phyloP scores from a whole-genome alignment of 2,329 filamentous ascomycete species.

The Monilinia laxa region DNA sequence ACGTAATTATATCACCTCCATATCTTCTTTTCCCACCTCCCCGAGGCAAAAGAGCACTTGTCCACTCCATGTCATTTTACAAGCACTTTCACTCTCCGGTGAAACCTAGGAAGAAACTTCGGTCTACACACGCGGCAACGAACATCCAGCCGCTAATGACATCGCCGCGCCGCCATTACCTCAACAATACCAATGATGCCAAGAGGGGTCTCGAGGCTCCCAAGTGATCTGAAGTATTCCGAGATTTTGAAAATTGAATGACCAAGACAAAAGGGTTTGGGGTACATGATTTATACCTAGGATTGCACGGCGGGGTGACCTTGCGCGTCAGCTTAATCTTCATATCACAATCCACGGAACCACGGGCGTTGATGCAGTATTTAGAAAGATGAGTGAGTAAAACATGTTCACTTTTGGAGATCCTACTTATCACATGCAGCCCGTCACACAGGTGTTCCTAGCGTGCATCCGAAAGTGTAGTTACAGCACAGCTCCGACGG shows the following conservation, averaged over 20 bases:
- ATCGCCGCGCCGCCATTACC: background rate
- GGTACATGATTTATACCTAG: background rate
- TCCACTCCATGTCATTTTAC: background rate
- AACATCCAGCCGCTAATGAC: background rate
- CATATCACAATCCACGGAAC: background rate
- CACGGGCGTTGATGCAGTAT: background rate
- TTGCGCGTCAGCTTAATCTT: background rate
- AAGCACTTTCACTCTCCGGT: background rate
- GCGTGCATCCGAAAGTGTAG: background rate
- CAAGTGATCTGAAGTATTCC: background rate
- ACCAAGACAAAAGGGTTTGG: background rate
- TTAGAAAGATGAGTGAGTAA: background rate
- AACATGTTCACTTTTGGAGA: background rate
- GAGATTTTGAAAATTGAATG: background rate
- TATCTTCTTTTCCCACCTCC: background rate
- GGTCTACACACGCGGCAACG: background rate
- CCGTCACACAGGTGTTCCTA: background rate
- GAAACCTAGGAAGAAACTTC: background rate
- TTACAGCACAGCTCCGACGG: background rate
- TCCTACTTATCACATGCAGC: background rate
- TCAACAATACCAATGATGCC: background rate
- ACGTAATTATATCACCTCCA: no score
- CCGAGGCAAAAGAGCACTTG: background rate
- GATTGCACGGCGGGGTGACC: background rate
- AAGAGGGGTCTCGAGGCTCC: background rate